These are phyloP conservation scores for Cladosporium sp. DNA, from an alignment of 2,329 filamentous ascomycete species.

Conservation along the genomic window DNA sequence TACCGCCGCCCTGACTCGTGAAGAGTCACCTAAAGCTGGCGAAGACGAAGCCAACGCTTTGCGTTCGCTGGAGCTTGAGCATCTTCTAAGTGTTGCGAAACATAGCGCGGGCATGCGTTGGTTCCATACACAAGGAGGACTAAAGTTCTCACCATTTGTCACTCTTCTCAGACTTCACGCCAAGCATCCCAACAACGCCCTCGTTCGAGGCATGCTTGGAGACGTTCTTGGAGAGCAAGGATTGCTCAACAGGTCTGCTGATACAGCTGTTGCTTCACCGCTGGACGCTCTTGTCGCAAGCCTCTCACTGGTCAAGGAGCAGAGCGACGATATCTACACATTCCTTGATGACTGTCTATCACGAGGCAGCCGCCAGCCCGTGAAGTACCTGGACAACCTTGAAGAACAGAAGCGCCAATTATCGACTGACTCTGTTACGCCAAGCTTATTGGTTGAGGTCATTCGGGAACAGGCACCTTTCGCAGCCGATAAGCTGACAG, in stretches of 20 bases:
- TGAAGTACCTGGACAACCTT: slow-evolving; percentile 78
- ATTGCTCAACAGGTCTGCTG: slow-evolving; percentile 55
- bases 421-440: slow-evolving; percentile 27
- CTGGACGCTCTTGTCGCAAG: slow-evolving; percentile 52
- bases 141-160: slow-evolving; percentile 70
- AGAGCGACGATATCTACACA: slow-evolving; percentile 54
- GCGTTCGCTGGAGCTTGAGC: slow-evolving; percentile 73
- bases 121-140: slow-evolving; percentile 72
- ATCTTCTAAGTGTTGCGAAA: slow-evolving; percentile 77
- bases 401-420: slow-evolving; percentile 41
- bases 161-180: slow-evolving; percentile 65
- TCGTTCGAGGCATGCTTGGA: slow-evolving; percentile 32
- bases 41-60: slow-evolving; percentile 50
- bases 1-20: slow-evolving; percentile 62
- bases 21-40: slow-evolving; percentile 43
- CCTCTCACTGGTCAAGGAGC: slow-evolving; percentile 33
- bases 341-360: slow-evolving; percentile 84
- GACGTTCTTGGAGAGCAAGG: slow-evolving; percentile 66
- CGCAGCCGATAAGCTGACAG: slow-evolving; percentile 26
- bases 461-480: slow-evolving; percentile 80
- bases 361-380: slow-evolving; percentile 72
- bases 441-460: slow-evolving; percentile 68
- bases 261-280: slow-evolving; percentile 38
- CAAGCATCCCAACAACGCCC: slow-evolving; percentile 44
- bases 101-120: slow-evolving; percentile 84